A percentile compares a stretch with the other conserved stretches of the same genome.
Evolutionary conservation across 1,284 basidiomycete genomes (phyloP).

Genomic region (Clitocybe nebularis): DNA sequence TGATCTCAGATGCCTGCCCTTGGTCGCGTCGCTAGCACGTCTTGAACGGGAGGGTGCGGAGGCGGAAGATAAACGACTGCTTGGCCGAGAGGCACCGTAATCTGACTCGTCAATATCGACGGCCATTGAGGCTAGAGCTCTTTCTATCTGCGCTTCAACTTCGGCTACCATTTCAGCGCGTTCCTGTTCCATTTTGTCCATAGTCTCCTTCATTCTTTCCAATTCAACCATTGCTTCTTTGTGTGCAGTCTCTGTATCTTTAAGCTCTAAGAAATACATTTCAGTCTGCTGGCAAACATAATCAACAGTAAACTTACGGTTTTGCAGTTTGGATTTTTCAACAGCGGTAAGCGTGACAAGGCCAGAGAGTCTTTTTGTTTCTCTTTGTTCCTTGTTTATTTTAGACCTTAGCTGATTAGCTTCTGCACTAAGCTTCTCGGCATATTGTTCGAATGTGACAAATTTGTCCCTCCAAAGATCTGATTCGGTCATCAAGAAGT

Average conservation of each 20-base stretch:
- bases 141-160: slow-evolving; percentile 83
- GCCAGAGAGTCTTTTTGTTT: slow-evolving; percentile 78
- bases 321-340: slow-evolving; percentile 73
- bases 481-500: slow-evolving; percentile 88
- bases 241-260: slow-evolving; percentile 72
- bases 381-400: slow-evolving; percentile 85
- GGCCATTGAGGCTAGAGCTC: slow-evolving; percentile 78
- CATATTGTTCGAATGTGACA: slow-evolving; percentile 87
- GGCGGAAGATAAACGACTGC: slow-evolving; percentile 42
- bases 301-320: slow-evolving; percentile 49
- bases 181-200: slow-evolving; percentile 82
- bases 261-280: slow-evolving; percentile 52
- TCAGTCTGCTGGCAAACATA: no score
- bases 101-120: slow-evolving; percentile 75
- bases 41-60: slow-evolving; percentile 47
- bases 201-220: slow-evolving; percentile 66
- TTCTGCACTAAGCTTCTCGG: slow-evolving; percentile 84
- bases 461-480: slow-evolving; percentile 91
- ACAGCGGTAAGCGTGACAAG: slow-evolving; percentile 71
- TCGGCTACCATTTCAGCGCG: slow-evolving; percentile 84
- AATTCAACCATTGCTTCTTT: slow-evolving; percentile 66
- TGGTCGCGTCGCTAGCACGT: slow-evolving; percentile 51
- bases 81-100: slow-evolving; percentile 52
- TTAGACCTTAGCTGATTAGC: slow-evolving; percentile 77
- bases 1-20: slow-evolving; percentile 50